Evolutionary conservation across 192 early-diverging fungal genomes (phyloP), one percentile per base, ranked within the genome.

Genomic region (Umbelopsis ramanniana): DNA sequence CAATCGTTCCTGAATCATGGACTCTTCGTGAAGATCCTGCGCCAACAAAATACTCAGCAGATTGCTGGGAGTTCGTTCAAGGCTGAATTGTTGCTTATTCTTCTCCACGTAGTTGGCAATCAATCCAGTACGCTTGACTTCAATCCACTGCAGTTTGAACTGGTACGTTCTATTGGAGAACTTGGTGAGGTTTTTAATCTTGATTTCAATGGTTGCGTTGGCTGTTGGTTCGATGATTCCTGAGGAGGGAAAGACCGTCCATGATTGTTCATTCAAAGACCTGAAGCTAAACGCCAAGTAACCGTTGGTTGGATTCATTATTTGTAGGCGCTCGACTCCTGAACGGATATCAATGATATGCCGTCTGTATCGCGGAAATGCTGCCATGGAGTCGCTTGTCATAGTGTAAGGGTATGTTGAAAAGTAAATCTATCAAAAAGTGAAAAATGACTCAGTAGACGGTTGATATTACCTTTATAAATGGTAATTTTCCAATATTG

Each of bases 331-430:
- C 33, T 63, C 57, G 2, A 6, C 35, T 26, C 17, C 33, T 3
- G 33, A 63, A 7, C 57, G 57, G 33, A 63, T 63, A 19, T 63
- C 57, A 17, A 63, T 63, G 11, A 17, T 37, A 26, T 63, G 26
- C 11, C 57, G 57, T 63, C 57, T 22, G 57, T 63, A 63, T 29
- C 26, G 57, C 2, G 57, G 33, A 63, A 63, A 63, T 19, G 57
- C 17, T 63, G 33, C 57, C 26, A 63, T 37, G 33, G 57, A 63
- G 57, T 63, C 57, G 57, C 57, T 63, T 63, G 57, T 63, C 57
- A 63, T 63, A 21, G 17, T 63, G 33, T 63, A 63, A 29, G 26
- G 21, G 6, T 37, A 63, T 19, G n/a, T 26, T 63, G 15, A 29
- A 37, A 63, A 7, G 15, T 50, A 57, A 35, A 60, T 26, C 26